Base-by-base conservation (phyloP, 208 protist genomes). In the Leishmania tropica region DNA sequence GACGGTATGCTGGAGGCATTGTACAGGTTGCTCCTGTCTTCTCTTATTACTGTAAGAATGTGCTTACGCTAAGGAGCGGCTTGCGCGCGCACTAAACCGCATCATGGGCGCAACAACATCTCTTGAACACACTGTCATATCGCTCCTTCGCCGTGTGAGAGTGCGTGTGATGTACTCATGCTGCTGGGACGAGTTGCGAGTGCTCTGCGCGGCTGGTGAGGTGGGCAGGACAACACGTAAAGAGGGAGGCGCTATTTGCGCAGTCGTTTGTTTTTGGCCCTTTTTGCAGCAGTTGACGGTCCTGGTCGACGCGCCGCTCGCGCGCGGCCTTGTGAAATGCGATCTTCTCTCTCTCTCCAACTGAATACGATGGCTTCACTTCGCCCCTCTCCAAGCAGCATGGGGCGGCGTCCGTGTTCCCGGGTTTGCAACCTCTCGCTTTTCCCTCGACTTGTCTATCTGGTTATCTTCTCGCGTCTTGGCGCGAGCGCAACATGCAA, bases 381-480 rank as follows among this genome's bases (percentile, higher is more conserved):
- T 31, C 28, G 8, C 24, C 70, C 31, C 40, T 74, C 45, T 74
- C 11, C 70, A 53, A 54, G 70, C 19, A 37, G 24, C 21, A 35
- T 1, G 37, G 8, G 24, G 21, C 28, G 3, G 45, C 45, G 11
- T 47, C 24, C 47, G 7, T 35, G 28, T 74, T 24, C 37, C 24
- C 13, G 13, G 6, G 51, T 19, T 15, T 51, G 13, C 19, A n/a
- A 53, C 10, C 2, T 31, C 24, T 58, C 62, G 24, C 72, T 58
- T 31, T 47, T 24, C 48, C 48, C 42, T 81, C 73, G 51, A 47
- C 37, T 81, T 21, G 7, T 81, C 76, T 65, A 42, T 28, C 8
- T 68, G 58, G n/a, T 51, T 19, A 40, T 54, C 17, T 53, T 68
- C 28, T 35, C 28, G 19, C 47, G 24, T 70, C 85, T 79, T 75